phyloP scores from a whole-genome alignment of 164 flowering plant species.

The Echeveria elegans region DNA sequence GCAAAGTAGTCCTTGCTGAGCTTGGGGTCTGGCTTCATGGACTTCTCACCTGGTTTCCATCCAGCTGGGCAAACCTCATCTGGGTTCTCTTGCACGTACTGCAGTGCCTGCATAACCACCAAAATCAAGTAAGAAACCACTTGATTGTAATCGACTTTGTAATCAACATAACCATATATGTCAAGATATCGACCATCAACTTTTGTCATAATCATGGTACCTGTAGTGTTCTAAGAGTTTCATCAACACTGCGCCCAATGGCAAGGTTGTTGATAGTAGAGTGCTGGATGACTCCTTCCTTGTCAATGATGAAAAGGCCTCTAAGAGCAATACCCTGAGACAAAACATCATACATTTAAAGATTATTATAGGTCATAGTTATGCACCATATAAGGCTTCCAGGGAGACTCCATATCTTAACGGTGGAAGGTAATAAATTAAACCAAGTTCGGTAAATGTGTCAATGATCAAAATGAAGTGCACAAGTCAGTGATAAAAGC shows the following conservation, averaged over 20 bases:
- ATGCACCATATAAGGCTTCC: background rate
- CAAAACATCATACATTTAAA: background rate
- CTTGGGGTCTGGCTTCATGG: slow-evolving; percentile 97
- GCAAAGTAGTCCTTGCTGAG: slow-evolving; percentile 92
- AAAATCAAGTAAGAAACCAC: background rate
- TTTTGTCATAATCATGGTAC: slow-evolving; percentile 20
- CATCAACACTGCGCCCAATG: slow-evolving; percentile 96
- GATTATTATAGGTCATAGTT: background rate
- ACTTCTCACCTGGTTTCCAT: slow-evolving; percentile 98
- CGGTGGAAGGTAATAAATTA: no score
- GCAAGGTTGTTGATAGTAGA: slow-evolving; percentile 98
- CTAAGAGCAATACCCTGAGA: slow-evolving; percentile 88
- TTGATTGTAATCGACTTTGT: background rate
- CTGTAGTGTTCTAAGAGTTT: slow-evolving; percentile 96
- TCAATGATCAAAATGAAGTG: background rate
- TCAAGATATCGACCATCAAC: background rate
- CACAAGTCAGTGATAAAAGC: no score
- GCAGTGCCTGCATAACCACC: slow-evolving; percentile 65
- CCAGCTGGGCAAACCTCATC: slow-evolving; percentile 99
- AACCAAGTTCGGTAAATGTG: no score
- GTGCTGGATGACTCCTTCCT: slow-evolving; percentile 97
- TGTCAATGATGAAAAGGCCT: slow-evolving; percentile 95
- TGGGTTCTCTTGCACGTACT: slow-evolving; percentile 93
- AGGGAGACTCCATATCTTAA: background rate
- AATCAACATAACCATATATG: background rate